Base-by-base conservation (phyloP, 2,329 filamentous ascomycete genomes). In the Aspergillus chevalieri region DNA sequence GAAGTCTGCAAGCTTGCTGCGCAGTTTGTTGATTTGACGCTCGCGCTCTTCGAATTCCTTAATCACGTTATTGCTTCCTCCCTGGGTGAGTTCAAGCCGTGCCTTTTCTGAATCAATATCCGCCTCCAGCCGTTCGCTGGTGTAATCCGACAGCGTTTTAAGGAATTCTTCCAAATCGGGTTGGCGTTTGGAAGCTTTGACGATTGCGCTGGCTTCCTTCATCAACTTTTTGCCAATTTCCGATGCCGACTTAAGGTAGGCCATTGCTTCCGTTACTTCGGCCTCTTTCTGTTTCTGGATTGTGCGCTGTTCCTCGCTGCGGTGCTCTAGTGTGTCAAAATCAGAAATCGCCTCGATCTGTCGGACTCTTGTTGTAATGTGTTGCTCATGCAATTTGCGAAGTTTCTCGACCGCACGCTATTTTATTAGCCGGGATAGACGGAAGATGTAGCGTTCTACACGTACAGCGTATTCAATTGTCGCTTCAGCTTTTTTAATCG, bases 291-390 rank as follows among this genome's bases (percentile, higher is more conserved):
- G 60, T 39, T 74, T 69, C 0, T 76, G 66, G 10, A 66, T 65
- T 4, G 74, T 63, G 48, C 78, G 75, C 50, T 89, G 81, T 44
- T 81, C 75, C 7, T 67, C 59, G 57, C 89, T 89, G 50, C 84
- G 83, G 14, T 74, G 73, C 58, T 81, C 80, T n/a, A 96, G 74
- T 5, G 80, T 80, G 42, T 82, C 76, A 2, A 86, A 68, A 60
- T 98, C 93, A 0, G 90, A 96, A n/a, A 76, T 68, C 1, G 89
- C 91, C 73, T 98, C 93, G 26, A 94, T 79, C 0, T 80, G 72
- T 52, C 83, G 77, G 42, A 96, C 77, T 57, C 87, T 80, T 2
- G 81, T 82, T 59, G 91, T 83, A 14, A 91, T 68, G 9, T 89
- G 71, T 12, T 79, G 78, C 43, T 84, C 77, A 47, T 87, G 82